Base-by-base conservation (phyloP, 352 stramenopile genomes). In the Saprolegnia parasitica region DNA sequence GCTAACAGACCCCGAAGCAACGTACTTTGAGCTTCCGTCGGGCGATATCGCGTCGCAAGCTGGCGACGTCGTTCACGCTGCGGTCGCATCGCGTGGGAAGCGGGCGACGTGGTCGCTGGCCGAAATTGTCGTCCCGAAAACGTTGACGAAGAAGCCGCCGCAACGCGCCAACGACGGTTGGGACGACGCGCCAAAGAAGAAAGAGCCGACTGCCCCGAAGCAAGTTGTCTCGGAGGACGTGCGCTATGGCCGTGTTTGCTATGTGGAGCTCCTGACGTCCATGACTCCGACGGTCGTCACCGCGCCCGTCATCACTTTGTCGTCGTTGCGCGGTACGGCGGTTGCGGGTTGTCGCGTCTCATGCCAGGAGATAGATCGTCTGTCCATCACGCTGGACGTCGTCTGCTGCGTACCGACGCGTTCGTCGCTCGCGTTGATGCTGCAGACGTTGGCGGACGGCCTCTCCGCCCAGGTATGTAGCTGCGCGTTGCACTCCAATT, bases 1-100 rank as follows among this genome's bases (percentile, higher is more conserved):
- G 54, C 29, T 70, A 18, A 5, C n/a, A 4, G 54, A 54, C 23
- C 63, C 63, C 47, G 45, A 37, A 4, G 26, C 15, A 3, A 70
- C 21, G 15, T 70, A 42, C 54, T 70, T 63, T 40, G 46, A 70
- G 37, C 47, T 70, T 8, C 63, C 62, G 54, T 21, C 10, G 0
- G 11, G 23, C 45, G 45, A 42, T 39, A 70, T 70, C 18, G 16
- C 61, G n/a, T 45, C 21, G 20, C 45, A 49, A 47, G 23, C 29
- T 6, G 46, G 63, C 21, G 15, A 20, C 21, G 40, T 67, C 6
- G 29, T 24, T 3, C 24, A n/a, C 8, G 10, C 42, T 15, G 8
- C 39, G 39, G 42, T n/a, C 42, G 15, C 39, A 49, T n/a, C 42
- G 8, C 42, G 42, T 49, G 42, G 42, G 10, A 15, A 15, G 42